Conservation (phyloP, 306 rosid genomes). For the Vigna radiata region DNA sequence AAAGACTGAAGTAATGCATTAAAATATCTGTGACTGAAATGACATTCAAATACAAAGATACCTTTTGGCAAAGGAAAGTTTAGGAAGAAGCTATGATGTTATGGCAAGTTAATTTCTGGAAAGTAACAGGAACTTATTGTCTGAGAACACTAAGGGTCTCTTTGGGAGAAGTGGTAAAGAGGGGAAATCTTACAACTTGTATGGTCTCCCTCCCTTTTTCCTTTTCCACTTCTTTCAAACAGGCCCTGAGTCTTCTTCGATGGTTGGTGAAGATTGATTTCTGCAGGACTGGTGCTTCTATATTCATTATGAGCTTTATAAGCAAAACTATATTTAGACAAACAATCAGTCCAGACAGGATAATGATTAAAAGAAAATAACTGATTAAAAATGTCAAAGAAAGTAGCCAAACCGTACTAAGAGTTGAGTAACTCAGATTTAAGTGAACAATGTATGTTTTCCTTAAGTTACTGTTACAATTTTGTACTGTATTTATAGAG, state of each 20-base stretch:
- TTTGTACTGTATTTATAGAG: no score
- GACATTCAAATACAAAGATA: slow-evolving; percentile 6
- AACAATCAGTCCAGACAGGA: slow-evolving; percentile 30
- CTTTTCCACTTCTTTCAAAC: slow-evolving; percentile 54
- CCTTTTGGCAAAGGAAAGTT: slow-evolving; percentile 6
- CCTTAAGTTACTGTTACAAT: no score
- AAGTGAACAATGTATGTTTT: no score
- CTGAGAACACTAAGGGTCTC: slow-evolving; percentile 51
- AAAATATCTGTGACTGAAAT: slow-evolving; percentile 1
- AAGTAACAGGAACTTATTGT: slow-evolving; percentile 29
- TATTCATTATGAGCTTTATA: slow-evolving; percentile 6
- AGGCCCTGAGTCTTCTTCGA: slow-evolving; percentile 43
- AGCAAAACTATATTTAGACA: slow-evolving; percentile 13
- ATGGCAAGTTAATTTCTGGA: slow-evolving; percentile 32
- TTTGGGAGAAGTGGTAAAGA: slow-evolving; percentile 50
- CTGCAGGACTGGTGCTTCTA: slow-evolving; percentile 18
- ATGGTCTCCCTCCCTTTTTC: slow-evolving; percentile 26
- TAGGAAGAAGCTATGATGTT: slow-evolving; percentile 14
- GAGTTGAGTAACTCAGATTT: background rate
- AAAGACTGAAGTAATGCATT: slow-evolving; percentile 1
- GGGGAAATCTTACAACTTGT: slow-evolving; percentile 31
- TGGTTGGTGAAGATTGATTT: slow-evolving; percentile 32
- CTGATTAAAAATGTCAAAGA: slow-evolving; percentile 16
- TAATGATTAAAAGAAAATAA: slow-evolving; percentile 2
- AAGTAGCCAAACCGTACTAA: background rate